Evolutionary conservation across 148 eudicot genomes (phyloP), one percentile per base, ranked within the genome.

Genomic region (Drosera capensis): DNA sequence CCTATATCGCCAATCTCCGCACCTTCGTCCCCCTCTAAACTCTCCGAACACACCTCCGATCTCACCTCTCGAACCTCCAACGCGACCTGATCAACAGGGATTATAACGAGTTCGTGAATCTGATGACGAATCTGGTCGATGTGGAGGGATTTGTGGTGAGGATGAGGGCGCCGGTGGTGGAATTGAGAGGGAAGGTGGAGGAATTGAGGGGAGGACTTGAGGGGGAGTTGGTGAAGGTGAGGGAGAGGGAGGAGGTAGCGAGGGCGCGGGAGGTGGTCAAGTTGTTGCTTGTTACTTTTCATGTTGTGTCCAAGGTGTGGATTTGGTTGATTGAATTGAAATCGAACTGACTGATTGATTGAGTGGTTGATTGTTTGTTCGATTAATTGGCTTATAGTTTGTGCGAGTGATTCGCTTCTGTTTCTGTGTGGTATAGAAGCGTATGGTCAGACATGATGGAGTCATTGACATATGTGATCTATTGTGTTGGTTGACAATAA

Each of bases 1-100:
- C 74, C 24, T 90, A 90, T 78, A 84, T 90, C 20, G 52, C 93
- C 61, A 93, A 90, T 54, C 95, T 90, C 50, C 81, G 97, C 15
- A 75, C 97, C 11, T 90, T 90, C 72, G 97, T 90, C 28, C 97
- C 97, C 13, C 78, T 90, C 71, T 73, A 73, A 22, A 80, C 97
- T n/a, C 83, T 90, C 38, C 75, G 87, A 24, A 67, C 80, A 6
- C 95, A 90, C 55, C 87, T 90, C 40, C 79, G 65, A 0, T 73
- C 93, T 0, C 93, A 84, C 21, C 68, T 80, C 8, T 53, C 81
- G 11, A 66, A 81, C 5, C 73, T 90, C 3, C 68, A 75, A 16
- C 79, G 70, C 53, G 79, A 90, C 51, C 81, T 90, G 2, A 90
- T 90, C 43, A 90, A 90, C 44, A 70, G 93, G 3, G 97, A 90